phyloP scores from a whole-genome alignment of 2,329 filamentous ascomycete genomes.

The Penicillium sp. region DNA sequence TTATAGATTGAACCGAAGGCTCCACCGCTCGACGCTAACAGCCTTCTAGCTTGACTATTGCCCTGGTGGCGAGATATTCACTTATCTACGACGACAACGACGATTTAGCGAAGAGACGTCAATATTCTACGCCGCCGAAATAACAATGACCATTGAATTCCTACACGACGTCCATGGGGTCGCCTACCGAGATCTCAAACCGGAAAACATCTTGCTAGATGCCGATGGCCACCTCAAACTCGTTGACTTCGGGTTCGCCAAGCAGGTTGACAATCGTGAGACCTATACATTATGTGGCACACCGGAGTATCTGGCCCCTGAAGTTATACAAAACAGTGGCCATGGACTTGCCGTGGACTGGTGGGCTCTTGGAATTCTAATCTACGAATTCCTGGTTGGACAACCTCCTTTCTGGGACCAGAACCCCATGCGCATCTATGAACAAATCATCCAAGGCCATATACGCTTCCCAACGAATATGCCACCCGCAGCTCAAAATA shows the following conservation, averaged over 20 bases:
- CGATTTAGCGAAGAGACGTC: conserved; percentile 61
- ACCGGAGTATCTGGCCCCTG: conserved; percentile 64
- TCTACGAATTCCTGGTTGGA: conserved; percentile 65
- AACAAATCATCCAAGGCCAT: conserved; percentile 62
- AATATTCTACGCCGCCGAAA: conserved; percentile 64
- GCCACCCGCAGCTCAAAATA: conserved; percentile 56
- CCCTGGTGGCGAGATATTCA: conserved; percentile 65
- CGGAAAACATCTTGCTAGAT: conserved; percentile 64
- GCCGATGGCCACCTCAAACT: conserved; percentile 63
- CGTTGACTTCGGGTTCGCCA: conserved; percentile 66
- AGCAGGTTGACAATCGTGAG: conserved; percentile 56
- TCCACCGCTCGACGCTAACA: conserved; percentile 18
- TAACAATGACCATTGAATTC: conserved; percentile 62
- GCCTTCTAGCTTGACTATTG: conserved; percentile 58
- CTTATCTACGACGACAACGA: conserved; percentile 58
- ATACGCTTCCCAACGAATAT: conserved; percentile 59
- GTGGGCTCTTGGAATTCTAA: conserved; percentile 65
- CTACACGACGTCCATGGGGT: conserved; percentile 62
- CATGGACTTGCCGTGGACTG: conserved; percentile 65
- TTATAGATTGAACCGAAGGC: neutral
- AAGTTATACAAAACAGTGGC: conserved; percentile 63
- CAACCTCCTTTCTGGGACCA: conserved; percentile 67
- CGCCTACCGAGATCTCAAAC: conserved; percentile 63
- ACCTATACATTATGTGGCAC: conserved; percentile 66
- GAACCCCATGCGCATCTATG: conserved; percentile 66